Base-by-base conservation (phyloP, 768 basidiomycete genomes). In the Xerocomellus intermedius region DNA sequence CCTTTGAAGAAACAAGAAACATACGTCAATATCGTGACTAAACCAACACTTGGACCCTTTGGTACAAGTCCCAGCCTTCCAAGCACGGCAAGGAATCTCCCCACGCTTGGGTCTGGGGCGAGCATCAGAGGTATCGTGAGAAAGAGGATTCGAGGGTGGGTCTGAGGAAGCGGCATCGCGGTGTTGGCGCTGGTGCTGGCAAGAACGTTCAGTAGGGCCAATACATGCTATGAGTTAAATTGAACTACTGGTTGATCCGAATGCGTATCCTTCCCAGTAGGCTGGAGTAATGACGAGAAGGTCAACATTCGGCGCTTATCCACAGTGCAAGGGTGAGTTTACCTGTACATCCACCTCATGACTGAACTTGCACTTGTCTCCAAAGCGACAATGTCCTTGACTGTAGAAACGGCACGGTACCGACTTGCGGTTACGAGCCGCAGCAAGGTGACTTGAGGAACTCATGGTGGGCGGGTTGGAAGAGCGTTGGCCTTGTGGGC, bases 11-110 rank as follows among this genome's bases (percentile, higher is more conserved):
- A 53, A 37, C 12, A 17, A 44, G 21, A 24, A n/a, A 58, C 64
- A n/a, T 60, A 75, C 74, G n/a, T 69, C 59, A 5, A 64, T 49
- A 38, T 67, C 63, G 47, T 77, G 77, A 10, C n/a, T 43, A 46
- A 66, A 77, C 45, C 64, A 57, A 52, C 77, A 77, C 44, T 66
- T 67, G 8, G 64, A 51, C 17, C 75, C 76, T 55, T 62, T 71
- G 50, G 61, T 53, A 61, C 77, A 78, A 8, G 63, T 66, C 41
- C 77, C 76, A 48, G 65, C 65, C 45, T 66, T 75, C 77, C 75
- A 75, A 48, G 67, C 61, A 35, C 55, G 63, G 59, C 69, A 71
- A 45, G 61, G 61, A 1, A 13, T 51, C 14, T 58, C 57, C 41
- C 54, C 57, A 46, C 50, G 56, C 55, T 68, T 69, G 59, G 63